These are phyloP conservation scores for Hymenoscyphus occultus DNA, from an alignment of 2,329 filamentous ascomycete genomes.

Conservation along the genomic window DNA sequence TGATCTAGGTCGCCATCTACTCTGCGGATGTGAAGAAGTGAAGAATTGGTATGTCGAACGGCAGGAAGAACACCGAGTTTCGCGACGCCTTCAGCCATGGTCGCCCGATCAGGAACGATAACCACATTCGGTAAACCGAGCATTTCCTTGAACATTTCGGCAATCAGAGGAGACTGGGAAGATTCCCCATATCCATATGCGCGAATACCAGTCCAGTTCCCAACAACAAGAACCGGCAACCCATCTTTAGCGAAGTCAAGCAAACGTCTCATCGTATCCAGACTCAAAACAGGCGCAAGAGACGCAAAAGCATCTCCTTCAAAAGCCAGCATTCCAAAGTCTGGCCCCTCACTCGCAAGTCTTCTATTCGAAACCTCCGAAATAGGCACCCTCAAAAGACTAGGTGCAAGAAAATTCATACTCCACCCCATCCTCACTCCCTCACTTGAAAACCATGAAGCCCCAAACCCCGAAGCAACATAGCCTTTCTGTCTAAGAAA, in stretches of 20 bases:
- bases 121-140: conserved; percentile 4
- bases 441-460: conserved; percentile 4
- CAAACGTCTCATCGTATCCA: conserved; percentile 2
- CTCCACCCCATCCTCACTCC: conserved; percentile 8
- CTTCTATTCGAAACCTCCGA: not conserved
- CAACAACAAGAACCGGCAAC: conserved; percentile 2
- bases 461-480: conserved; percentile 9
- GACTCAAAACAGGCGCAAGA: not conserved
- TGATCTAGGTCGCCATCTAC: conserved; percentile 7
- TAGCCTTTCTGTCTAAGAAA: conserved; percentile 9
- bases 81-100: conserved; percentile 4
- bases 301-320: conserved; percentile 9
- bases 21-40: conserved; percentile 7
- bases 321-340: conserved; percentile 7
- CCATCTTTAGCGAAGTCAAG: not conserved
- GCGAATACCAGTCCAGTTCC: not conserved
- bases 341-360: conserved; percentile 6
- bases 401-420: conserved; percentile 8
- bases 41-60: conserved; percentile 5
- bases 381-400: conserved; percentile 4
- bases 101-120: conserved; percentile 6
- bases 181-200: conserved; percentile 10
- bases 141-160: conserved; percentile 5
- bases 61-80: conserved; percentile 2
- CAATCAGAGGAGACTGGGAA: not conserved